These are phyloP conservation scores for Cucurbita maxima DNA, from an alignment of 306 rosid species.

Conservation along the genomic window DNA sequence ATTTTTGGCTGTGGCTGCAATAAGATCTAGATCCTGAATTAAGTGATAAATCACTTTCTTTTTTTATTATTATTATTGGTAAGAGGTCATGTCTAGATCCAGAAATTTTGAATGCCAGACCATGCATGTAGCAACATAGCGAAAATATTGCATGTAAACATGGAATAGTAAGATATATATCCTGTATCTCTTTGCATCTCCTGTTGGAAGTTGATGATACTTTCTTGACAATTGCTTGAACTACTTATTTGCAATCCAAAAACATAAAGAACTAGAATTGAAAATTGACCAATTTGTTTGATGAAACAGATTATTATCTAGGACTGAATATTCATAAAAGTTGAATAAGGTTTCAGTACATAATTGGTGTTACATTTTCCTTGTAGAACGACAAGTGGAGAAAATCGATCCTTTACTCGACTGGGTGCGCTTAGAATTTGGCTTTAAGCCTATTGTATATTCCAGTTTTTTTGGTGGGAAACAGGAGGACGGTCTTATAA, in stretches of 20 bases:
- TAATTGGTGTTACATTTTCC: slow-evolving; percentile 7
- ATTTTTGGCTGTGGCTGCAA: neutral
- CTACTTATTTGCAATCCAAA: neutral
- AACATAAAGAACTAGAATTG: neutral
- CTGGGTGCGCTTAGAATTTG: slow-evolving; percentile 78
- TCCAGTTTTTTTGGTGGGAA: slow-evolving; percentile 65
- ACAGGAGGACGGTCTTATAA: slow-evolving; percentile 63
- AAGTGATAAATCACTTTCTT: neutral
- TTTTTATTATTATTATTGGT: neutral
- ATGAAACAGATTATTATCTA: neutral
- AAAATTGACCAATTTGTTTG: neutral
- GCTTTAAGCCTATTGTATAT: slow-evolving; percentile 60
- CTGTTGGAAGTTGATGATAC: neutral
- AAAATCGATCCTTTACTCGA: slow-evolving; percentile 66
- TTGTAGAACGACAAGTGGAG: slow-evolving; percentile 68
- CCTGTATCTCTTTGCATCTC: neutral
- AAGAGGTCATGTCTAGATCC: neutral
- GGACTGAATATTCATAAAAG: neutral
- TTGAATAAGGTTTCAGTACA: neutral
- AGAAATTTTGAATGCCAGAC: neutral
- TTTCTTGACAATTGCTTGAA: neutral
- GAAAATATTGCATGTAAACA: neutral
- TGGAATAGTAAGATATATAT: neutral
- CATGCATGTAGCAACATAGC: neutral
- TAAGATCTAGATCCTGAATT: neutral